These are phyloP conservation scores for Wallacemonas sp. DNA, from an alignment of 208 protist species.

Conservation along the genomic window DNA sequence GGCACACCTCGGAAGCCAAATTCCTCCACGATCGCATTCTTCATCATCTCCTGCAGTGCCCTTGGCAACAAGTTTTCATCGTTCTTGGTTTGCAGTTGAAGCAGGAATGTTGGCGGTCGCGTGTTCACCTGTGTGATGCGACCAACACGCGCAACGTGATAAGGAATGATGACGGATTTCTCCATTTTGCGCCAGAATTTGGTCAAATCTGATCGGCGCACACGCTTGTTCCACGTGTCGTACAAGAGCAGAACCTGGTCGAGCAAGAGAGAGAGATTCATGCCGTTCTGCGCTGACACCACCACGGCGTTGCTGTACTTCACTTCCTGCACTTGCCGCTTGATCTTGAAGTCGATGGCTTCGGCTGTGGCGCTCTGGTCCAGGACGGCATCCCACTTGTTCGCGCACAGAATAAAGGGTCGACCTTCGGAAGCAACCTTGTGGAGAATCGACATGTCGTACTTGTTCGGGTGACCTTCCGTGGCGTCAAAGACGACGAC, in stretches of 20 bases:
- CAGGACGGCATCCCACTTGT: constrained; percentile 93
- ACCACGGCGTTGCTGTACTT: constrained; percentile 91
- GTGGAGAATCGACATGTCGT: constrained; percentile 90
- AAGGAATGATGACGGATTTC: constrained; percentile 87
- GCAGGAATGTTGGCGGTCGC: constrained; percentile 80
- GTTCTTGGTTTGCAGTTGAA: constrained; percentile 90
- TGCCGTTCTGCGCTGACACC: constrained; percentile 80
- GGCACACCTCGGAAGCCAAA: constrained; percentile 91
- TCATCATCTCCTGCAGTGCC: constrained; percentile 88
- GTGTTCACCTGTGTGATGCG: constrained; percentile 87
- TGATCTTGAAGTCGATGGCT: constrained; percentile 93
- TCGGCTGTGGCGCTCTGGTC: constrained; percentile 87
- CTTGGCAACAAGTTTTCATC: constrained; percentile 75
- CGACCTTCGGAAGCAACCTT: constrained; percentile 81
- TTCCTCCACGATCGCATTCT: constrained; percentile 89
- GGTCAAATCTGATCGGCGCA: constrained; percentile 76
- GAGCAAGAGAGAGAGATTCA: constrained; percentile 88
- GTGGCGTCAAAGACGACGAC: constrained; percentile 92
- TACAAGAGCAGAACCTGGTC: constrained; percentile 84
- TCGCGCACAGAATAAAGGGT: constrained; percentile 86
- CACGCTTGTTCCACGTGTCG: constrained; percentile 90
- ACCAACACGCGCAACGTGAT: constrained; percentile 83
- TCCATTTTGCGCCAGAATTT: constrained; percentile 91
- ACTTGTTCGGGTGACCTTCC: constrained; percentile 91
- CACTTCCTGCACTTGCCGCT: constrained; percentile 86